A percentile compares a stretch with the other conserved stretches of the same genome.
Evolutionary conservation across 2,329 filamentous ascomycete species (phyloP).

Genomic region (Magnaporthiopsis incrustans): DNA sequence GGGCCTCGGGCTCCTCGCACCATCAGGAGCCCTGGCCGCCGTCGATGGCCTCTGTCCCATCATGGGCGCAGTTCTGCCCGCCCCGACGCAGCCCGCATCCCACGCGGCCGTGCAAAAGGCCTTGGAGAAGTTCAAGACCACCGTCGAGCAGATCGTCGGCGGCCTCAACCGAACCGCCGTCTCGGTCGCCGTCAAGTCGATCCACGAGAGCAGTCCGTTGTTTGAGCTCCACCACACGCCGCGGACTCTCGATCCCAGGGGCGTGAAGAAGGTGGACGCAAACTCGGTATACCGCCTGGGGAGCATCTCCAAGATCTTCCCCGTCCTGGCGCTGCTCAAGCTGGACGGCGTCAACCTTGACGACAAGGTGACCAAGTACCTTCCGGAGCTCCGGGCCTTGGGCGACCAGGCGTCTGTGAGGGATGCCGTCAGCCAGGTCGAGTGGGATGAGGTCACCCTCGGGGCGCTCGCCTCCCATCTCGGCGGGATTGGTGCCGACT

Average conservation of each 20-base stretch:
- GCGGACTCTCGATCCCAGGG: constrained; percentile 18
- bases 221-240: constrained; percentile 35
- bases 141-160: not conserved
- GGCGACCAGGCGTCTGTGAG: not conserved
- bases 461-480: constrained; percentile 5
- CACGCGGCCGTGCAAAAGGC: not conserved
- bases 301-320: constrained; percentile 28
- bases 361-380: constrained; percentile 35
- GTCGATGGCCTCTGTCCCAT: constrained; percentile 7
- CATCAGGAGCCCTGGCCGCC: not conserved
- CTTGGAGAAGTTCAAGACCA: not conserved
- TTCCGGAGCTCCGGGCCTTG: constrained; percentile 27
- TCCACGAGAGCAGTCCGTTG: constrained; percentile 28
- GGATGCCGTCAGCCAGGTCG: not conserved
- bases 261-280: constrained; percentile 19
- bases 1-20: not conserved
- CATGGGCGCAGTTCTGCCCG: constrained; percentile 2
- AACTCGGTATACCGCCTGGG: constrained; percentile 28
- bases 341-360: constrained; percentile 24
- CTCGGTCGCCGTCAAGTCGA: constrained; percentile 32
- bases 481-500: constrained; percentile 1
- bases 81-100: not conserved
- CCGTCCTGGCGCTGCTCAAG: constrained; percentile 24
- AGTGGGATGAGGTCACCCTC: constrained; percentile 7
- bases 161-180: constrained; percentile 17